Conservation (phyloP, 805 yeast species). For the Kregervanrija delftensis region DNA sequence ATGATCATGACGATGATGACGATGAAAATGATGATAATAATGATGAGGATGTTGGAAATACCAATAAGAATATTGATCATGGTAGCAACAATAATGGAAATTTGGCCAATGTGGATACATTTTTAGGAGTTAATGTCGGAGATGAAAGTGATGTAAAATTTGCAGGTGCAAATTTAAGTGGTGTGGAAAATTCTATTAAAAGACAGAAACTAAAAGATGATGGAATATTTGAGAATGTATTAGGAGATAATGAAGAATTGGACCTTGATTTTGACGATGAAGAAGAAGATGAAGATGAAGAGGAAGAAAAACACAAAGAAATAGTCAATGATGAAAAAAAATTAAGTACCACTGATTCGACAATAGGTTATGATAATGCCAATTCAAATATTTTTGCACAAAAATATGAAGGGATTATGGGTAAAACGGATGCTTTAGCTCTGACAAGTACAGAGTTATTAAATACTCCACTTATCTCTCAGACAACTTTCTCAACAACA, state of each 20-base stretch:
- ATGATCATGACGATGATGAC: constrained; percentile 12
- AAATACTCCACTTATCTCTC: constrained; percentile 2
- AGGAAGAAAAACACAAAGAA: constrained; percentile 16
- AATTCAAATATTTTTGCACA: constrained; percentile 13
- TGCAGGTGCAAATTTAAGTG: no score
- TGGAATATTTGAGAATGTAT: no score
- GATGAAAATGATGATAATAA: constrained; percentile 9
- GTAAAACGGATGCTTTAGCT: no score
- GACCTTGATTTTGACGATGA: neutral
- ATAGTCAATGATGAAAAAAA: constrained; percentile 11
- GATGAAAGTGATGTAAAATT: no score
- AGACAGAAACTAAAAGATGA: no score
- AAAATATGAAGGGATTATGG: neutral
- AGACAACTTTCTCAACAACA: constrained; percentile 5
- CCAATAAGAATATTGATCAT: neutral
- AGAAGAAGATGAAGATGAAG: constrained; percentile 13
- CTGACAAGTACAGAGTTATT: no score
- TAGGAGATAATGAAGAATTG: no score
- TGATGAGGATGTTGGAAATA: constrained; percentile 1
- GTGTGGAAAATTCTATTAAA: no score
- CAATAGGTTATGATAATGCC: constrained; percentile 16
- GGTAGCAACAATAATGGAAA: neutral
- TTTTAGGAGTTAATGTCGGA: no score
- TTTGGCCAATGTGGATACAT: neutral
- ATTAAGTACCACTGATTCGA: constrained; percentile 4